phyloP scores from a whole-genome alignment of 2,329 filamentous ascomycete species.

The Clarireedia monteithiana region DNA sequence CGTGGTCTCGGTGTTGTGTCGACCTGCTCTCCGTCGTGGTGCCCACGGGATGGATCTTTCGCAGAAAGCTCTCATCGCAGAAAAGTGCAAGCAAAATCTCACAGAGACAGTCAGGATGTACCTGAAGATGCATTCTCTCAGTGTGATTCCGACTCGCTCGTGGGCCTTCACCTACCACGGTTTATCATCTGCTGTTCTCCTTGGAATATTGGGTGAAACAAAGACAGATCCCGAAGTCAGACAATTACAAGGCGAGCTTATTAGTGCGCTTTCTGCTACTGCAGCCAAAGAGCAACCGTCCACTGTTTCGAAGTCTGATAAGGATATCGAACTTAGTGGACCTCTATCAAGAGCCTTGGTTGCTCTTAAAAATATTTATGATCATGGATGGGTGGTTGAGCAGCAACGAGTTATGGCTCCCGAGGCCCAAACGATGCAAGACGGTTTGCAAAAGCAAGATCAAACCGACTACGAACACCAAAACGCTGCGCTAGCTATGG shows the following conservation, averaged over 20 bases:
- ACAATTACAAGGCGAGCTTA: constrained; percentile 56
- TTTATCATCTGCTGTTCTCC: constrained; percentile 55
- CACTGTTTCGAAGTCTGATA: constrained; percentile 18
- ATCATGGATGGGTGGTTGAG: constrained; percentile 52
- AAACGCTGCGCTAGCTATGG: constrained; percentile 56
- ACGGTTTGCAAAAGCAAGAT: constrained; percentile 14
- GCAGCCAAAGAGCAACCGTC: constrained; percentile 48
- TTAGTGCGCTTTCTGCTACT: constrained; percentile 54
- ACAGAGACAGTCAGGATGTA: constrained; percentile 63
- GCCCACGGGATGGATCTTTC: constrained; percentile 41
- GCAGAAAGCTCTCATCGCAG: constrained; percentile 48
- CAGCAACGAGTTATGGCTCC: constrained; percentile 26
- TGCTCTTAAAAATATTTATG: constrained; percentile 58
- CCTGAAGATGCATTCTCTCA: constrained; percentile 60
- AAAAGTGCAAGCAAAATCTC: constrained; percentile 53
- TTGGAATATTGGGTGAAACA: constrained; percentile 56
- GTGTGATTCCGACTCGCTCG: constrained; percentile 56
- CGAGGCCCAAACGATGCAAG: constrained; percentile 8
- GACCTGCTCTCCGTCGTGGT: constrained; percentile 48
- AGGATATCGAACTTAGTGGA: constrained; percentile 34
- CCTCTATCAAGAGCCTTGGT: constrained; percentile 53
- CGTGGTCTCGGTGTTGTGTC: constrained; percentile 57
- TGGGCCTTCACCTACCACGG: constrained; percentile 64
- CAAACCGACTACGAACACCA: constrained; percentile 32
- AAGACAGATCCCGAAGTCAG: constrained; percentile 56